Conservation (phyloP, 805 yeast species). For the Myxozyma neotropica region DNA sequence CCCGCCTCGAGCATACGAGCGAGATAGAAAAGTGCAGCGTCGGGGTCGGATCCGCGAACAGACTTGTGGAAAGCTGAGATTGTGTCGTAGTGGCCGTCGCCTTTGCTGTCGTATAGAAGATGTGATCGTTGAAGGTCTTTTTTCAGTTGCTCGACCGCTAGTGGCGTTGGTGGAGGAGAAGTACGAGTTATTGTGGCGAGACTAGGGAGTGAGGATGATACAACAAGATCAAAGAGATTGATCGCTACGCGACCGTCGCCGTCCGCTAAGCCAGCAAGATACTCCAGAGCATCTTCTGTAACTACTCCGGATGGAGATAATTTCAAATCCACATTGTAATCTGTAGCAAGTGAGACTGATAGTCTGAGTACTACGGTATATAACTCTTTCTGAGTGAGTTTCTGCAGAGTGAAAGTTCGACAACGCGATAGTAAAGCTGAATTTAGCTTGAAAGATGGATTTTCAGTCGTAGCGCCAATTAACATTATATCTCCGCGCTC, state of each 20-base stretch:
- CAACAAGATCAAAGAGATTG: constrained; percentile 67
- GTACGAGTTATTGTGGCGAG: too few relatives aligned
- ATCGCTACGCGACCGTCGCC: constrained; percentile 90
- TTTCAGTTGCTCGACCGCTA: constrained; percentile 4
- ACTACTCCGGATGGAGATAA: constrained; percentile 38
- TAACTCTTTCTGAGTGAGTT: constrained; percentile 55
- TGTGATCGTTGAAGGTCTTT: constrained; percentile 42
- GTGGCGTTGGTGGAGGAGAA: constrained; percentile 35
- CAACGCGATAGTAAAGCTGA: constrained; percentile 84
- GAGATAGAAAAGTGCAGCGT: constrained; percentile 86
- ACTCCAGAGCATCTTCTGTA: constrained; percentile 59
- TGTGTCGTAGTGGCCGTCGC: constrained; percentile 92
- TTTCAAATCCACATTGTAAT: background rate
- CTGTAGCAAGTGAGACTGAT: constrained; percentile 9
- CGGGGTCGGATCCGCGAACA: constrained; percentile 83
- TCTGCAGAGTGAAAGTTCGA: constrained; percentile 69
- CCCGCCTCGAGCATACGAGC: constrained; percentile 91
- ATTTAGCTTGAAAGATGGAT: constrained; percentile 80
- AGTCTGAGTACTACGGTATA: constrained; percentile 56
- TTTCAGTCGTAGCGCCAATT: constrained; percentile 97
- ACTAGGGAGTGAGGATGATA: constrained; percentile 37
- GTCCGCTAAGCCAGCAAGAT: constrained; percentile 70
- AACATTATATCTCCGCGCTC: constrained; percentile 81
- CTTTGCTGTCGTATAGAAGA: constrained; percentile 76
- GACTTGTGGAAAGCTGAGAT: constrained; percentile 95